Base-by-base conservation (phyloP, 1,139 yeast genomes). In the Cylindricascospora bacillispora region DNA sequence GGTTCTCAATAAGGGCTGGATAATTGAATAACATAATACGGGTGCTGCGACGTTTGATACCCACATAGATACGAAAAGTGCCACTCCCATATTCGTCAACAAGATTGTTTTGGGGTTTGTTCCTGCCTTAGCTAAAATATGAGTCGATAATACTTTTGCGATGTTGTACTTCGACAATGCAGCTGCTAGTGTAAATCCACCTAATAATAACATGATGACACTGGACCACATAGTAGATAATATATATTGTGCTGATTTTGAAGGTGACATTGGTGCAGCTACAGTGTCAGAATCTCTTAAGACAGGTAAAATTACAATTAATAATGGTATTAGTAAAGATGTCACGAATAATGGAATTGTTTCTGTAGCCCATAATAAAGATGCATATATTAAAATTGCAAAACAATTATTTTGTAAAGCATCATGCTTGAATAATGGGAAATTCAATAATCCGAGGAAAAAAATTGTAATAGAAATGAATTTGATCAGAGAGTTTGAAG, bases 41-140 rank as follows among this genome's bases (percentile, higher is more conserved):
- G 97, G 97, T 0, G 95, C 89, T 1, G 97, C 97, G 25, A 86
- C 95, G 51, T 86, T 86, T 13, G 93, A 79, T 29, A 86, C 89
- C 93, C 95, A 86, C 85, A 89, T 86, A 9, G 93, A 75, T 29
- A 81, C 72, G 45, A 86, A 73, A 27, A 85, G 63, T 0, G 95
- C 83, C 29, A 86, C 89, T 28, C 68, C 60, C 95, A 86, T 83
- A 39, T 81, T 74, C 6, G 92, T 71, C 29, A 85, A 58, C 27
- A 85, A 60, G 15, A 86, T 78, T 30, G 70, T 65, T 22, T 77
- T 66, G 10, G 97, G 97, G 40, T 77, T 74, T 4, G 92, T 79
- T 10, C 95, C 95, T 2, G 93, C 93, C 30, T 70, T 67, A 2
- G 86, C 70, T 35, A 86, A 63, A 36, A 86, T 75, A 52, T 70